Conservation (phyloP, 306 rosid species). For the Gastrolobium bilobum region DNA sequence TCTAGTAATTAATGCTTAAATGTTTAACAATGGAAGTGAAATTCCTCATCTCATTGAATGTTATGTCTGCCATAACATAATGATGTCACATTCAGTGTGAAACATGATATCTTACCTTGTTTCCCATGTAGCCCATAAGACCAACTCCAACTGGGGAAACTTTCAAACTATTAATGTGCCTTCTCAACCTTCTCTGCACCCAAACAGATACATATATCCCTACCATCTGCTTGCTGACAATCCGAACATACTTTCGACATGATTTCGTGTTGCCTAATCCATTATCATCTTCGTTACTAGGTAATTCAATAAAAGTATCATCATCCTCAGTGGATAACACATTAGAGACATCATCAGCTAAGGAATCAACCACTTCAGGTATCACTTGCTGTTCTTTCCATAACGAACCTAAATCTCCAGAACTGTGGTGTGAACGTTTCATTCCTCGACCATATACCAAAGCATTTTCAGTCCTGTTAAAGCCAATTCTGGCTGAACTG, state of each 20-base stretch:
- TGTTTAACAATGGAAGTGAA: slow-evolving; percentile 8
- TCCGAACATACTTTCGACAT: slow-evolving; percentile 70
- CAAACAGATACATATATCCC: slow-evolving; percentile 93
- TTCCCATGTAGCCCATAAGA: slow-evolving; percentile 99
- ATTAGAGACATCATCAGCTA: slow-evolving; percentile 61
- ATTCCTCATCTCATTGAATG: slow-evolving; percentile 20
- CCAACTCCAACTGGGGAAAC: slow-evolving; percentile 98
- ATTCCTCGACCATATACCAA: slow-evolving; percentile 52
- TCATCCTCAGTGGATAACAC: slow-evolving; percentile 62
- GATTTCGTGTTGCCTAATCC: slow-evolving; percentile 45
- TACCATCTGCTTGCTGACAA: slow-evolving; percentile 98
- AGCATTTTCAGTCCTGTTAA: slow-evolving; percentile 60
- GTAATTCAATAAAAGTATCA: slow-evolving; percentile 63
- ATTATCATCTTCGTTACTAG: slow-evolving; percentile 41
- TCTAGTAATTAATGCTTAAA: background rate
- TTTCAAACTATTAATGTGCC: slow-evolving; percentile 83
- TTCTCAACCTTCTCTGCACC: slow-evolving; percentile 91
- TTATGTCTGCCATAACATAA: slow-evolving; percentile 20
- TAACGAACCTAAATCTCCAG: slow-evolving; percentile 64
- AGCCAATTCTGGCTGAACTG: slow-evolving; percentile 82
- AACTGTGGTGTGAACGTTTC: slow-evolving; percentile 74
- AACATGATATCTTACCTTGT: slow-evolving; percentile 73
- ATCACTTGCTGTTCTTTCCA: slow-evolving; percentile 59
- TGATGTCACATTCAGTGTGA: slow-evolving; percentile 39
- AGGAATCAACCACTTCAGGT: slow-evolving; percentile 62